A percentile compares a stretch with the other conserved stretches of the same genome.
Conservation (phyloP, 192 early-diverging fungal species). For the Backusella tarrabulga region DNA sequence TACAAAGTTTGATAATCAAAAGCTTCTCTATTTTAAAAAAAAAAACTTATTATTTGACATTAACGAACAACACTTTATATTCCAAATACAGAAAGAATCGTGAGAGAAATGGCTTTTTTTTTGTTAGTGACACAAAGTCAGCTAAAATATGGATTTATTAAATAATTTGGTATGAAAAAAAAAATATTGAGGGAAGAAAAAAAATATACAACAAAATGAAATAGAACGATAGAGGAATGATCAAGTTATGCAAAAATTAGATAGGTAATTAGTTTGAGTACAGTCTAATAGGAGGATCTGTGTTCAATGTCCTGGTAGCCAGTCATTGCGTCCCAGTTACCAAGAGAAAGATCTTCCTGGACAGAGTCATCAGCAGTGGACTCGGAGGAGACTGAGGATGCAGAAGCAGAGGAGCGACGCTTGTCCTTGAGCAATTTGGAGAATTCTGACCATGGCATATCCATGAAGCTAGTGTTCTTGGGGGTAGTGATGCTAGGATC, state of each 20-base stretch:
- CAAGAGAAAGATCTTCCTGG: conserved; percentile 14
- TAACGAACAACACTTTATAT: not conserved
- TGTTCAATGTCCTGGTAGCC: conserved; percentile 19
- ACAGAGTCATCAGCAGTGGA: not conserved
- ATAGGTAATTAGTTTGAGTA: not conserved
- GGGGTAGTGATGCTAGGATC: conserved; percentile 38
- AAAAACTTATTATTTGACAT: not conserved
- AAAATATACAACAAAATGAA: not conserved
- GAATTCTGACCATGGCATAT: conserved; percentile 39
- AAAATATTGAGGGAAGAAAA: not conserved
- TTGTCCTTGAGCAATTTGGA: conserved; percentile 28
- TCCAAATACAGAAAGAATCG: not conserved
- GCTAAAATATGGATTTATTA: conserved; percentile 7
- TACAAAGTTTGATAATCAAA: not conserved
- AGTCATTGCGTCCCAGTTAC: conserved; percentile 31
- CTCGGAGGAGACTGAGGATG: not conserved
- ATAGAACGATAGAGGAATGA: not conserved
- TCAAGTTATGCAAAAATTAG: not conserved
- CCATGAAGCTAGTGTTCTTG: conserved; percentile 39
- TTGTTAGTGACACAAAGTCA: conserved; percentile 6
- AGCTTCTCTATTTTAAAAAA: not conserved
- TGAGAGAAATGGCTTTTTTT: not conserved
- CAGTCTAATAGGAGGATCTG: not conserved
- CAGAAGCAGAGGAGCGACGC: conserved; percentile 9
- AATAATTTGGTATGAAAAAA: conserved; percentile 4